Evolutionary conservation across 1,284 basidiomycete genomes (phyloP).

Genomic region (Leccinum insigne): DNA sequence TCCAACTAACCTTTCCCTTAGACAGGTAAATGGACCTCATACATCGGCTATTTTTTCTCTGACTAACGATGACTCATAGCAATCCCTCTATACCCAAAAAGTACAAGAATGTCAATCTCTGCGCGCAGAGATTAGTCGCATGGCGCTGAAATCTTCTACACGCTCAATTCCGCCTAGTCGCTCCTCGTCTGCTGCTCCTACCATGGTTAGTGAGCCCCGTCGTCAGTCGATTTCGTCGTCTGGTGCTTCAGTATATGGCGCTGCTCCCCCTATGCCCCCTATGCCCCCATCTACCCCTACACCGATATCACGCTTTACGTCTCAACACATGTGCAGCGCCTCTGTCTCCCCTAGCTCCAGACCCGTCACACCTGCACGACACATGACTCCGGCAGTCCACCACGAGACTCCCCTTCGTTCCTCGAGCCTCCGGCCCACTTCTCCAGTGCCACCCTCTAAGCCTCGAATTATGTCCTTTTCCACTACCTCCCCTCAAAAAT

Average conservation of each 20-base stretch:
- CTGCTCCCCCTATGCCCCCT: conserved; percentile 32
- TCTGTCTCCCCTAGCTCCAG: conserved; percentile 47
- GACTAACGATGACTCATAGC: conserved; percentile 36
- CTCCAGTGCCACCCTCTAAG: conserved; percentile 44
- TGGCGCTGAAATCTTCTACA: conserved; percentile 27
- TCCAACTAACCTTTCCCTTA: conserved; percentile 26
- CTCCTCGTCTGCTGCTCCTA: conserved; percentile 29
- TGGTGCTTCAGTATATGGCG: conserved; percentile 34
- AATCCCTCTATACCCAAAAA: conserved; percentile 62
- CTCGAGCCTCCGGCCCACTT: conserved; percentile 35
- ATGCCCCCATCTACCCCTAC: conserved; percentile 37
- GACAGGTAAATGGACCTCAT: conserved; percentile 29
- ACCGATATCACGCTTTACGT: conserved; percentile 46
- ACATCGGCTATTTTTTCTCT: neutral
- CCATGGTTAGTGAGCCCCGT: conserved; percentile 21
- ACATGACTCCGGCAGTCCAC: conserved; percentile 31
- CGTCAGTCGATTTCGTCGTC: conserved; percentile 38
- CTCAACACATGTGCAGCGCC: conserved; percentile 45
- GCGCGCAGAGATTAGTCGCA: conserved; percentile 60
- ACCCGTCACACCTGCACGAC: conserved; percentile 49
- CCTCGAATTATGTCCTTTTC: conserved; percentile 43
- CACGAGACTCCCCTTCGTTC: conserved; percentile 39
- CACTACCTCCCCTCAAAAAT: conserved; percentile 46
- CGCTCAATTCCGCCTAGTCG: conserved; percentile 29
- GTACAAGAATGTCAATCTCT: conserved; percentile 67